These are phyloP conservation scores for Blumeria graminis DNA, from an alignment of 2,329 filamentous ascomycete genomes.

Conservation along the genomic window DNA sequence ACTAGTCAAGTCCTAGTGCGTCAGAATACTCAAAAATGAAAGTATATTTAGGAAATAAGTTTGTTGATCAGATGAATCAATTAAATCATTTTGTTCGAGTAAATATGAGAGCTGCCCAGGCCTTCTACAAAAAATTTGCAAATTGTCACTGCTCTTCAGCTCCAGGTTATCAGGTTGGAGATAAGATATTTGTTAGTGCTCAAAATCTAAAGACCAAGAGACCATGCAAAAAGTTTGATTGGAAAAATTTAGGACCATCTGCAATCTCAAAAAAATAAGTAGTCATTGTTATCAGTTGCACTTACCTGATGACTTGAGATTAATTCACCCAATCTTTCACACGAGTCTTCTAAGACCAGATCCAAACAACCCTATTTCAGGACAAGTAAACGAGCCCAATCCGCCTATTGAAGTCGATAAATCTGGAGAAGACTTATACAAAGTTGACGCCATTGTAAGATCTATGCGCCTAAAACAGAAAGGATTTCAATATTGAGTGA, in stretches of 20 bases:
- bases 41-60: background rate
- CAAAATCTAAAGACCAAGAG: slow-evolving; percentile 1
- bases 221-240: slow-evolving; percentile 1
- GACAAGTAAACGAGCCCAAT: background rate
- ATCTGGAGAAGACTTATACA: background rate
- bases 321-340: slow-evolving; percentile 1
- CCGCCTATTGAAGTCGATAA: background rate
- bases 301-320: slow-evolving; percentile 1
- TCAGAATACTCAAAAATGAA: background rate
- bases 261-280: background rate
- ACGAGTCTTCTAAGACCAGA: slow-evolving; percentile 2
- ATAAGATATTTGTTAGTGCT: background rate
- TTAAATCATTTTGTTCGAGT: background rate
- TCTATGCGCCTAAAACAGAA: background rate
- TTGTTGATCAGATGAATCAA: background rate
- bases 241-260: slow-evolving; percentile 2
- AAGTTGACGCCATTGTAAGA: background rate
- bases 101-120: slow-evolving; percentile 1
- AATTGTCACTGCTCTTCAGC: background rate
- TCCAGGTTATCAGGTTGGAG: background rate
- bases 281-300: slow-evolving; percentile 1
- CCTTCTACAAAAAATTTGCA: background rate
- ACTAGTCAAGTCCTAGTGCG: background rate
- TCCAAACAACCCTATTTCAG: background rate
- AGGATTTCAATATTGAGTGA: slow-evolving; percentile 1